Evolutionary conservation across 2,329 filamentous ascomycete species (phyloP).

Genomic region (Cadophora malorum): DNA sequence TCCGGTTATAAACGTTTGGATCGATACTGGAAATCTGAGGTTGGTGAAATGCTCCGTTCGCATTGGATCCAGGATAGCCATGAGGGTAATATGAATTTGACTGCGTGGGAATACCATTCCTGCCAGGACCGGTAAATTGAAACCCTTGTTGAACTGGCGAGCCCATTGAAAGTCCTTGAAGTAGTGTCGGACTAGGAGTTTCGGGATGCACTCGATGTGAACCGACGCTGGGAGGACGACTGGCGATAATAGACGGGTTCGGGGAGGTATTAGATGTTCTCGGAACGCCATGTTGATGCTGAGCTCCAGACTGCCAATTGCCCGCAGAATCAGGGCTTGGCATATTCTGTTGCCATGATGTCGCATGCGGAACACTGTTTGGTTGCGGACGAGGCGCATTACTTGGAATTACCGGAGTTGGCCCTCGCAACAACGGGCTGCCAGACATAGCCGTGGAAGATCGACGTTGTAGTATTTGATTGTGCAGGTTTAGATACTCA

Average conservation of each 20-base stretch:
- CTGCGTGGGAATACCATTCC: constrained; percentile 24
- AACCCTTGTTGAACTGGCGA: constrained; percentile 37
- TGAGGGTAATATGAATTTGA: neutral
- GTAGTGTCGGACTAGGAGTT: constrained; percentile 35
- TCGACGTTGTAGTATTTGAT: constrained; percentile 26
- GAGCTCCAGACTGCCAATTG: constrained; percentile 26
- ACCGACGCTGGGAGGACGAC: constrained; percentile 28
- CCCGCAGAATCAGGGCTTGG: constrained; percentile 25
- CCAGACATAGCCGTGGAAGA: constrained; percentile 19
- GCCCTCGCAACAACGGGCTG: constrained; percentile 20
- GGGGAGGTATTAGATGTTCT: constrained; percentile 26
- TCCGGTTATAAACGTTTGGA: constrained; percentile 20
- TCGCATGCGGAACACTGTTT: constrained; percentile 2
- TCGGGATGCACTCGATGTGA: constrained; percentile 27
- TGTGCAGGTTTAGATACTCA: constrained; percentile 35
- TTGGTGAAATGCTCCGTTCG: constrained; percentile 1
- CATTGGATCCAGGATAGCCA: neutral
- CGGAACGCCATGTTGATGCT: constrained; percentile 17
- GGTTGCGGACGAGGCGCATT: constrained; percentile 24
- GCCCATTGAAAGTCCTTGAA: constrained; percentile 39
- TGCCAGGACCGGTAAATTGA: constrained; percentile 20
- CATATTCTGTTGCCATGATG: constrained; percentile 24
- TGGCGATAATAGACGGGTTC: constrained; percentile 23
- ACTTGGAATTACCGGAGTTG: constrained; percentile 30
- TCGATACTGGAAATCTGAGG: neutral